These are phyloP conservation scores for Metroxylon sagu DNA, from an alignment of 176 grass and related monocot species.

Conservation along the genomic window DNA sequence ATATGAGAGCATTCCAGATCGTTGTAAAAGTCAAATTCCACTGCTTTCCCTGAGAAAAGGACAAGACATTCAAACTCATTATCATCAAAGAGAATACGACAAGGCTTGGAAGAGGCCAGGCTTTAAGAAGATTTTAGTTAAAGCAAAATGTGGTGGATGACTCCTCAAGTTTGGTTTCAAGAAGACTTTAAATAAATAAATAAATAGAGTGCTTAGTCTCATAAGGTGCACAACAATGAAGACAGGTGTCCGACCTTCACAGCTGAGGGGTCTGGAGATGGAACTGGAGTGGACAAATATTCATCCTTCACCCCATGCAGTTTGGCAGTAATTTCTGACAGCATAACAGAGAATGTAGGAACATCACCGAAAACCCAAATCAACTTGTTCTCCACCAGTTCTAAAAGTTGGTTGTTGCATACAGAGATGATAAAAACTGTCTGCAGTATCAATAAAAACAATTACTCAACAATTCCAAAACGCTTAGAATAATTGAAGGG, in stretches of 20 bases:
- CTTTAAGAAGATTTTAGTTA: no score
- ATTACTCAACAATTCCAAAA: not conserved
- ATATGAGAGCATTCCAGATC: constrained; percentile 86
- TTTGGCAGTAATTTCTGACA: constrained; percentile 64
- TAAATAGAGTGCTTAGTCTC: no score
- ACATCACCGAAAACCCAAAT: constrained; percentile 55
- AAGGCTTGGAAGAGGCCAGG: no score
- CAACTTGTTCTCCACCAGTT: constrained; percentile 75
- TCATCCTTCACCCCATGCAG: constrained; percentile 57
- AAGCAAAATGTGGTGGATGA: no score
- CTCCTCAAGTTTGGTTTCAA: no score
- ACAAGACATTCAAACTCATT: not conserved
- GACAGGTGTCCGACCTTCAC: constrained; percentile 30
- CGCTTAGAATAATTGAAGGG: not conserved
- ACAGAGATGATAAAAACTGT: constrained; percentile 69
- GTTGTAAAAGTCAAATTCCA: constrained; percentile 66
- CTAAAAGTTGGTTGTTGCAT: constrained; percentile 92
- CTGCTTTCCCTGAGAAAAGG: constrained; percentile 42
- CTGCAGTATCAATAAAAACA: constrained; percentile 34
- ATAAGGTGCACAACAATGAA: no score
- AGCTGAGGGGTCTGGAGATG: constrained; percentile 28
- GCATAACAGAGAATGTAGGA: constrained; percentile 54
- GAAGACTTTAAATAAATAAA: no score
- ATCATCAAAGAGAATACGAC: no score
- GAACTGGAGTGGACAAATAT: constrained; percentile 37